Conservation (phyloP, 2,329 filamentous ascomycete genomes). For the Nemania bipapillata region DNA sequence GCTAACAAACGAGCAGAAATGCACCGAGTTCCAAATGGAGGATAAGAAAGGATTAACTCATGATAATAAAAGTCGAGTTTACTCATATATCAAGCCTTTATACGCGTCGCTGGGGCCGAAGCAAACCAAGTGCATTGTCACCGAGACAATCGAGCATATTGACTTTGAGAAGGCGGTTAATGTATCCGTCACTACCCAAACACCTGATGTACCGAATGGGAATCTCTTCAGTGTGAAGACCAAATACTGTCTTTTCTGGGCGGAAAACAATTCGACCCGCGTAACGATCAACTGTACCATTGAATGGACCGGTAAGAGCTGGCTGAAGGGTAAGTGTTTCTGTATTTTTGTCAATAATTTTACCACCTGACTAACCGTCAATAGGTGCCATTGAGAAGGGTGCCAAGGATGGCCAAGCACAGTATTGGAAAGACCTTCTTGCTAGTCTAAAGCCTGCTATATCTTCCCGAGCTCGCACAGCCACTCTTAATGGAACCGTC, state of each 20-base stretch:
- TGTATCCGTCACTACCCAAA: conserved; percentile 85
- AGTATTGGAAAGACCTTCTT: conserved; percentile 84
- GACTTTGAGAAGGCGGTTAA: conserved; percentile 89
- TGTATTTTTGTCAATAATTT: neutral
- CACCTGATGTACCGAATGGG: conserved; percentile 92
- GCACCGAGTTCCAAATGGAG: conserved; percentile 84
- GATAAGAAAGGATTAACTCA: conserved; percentile 81
- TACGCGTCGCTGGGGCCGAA: conserved; percentile 85
- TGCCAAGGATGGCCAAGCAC: conserved; percentile 85
- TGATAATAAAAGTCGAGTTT: conserved; percentile 79
- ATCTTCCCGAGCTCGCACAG: conserved; percentile 68
- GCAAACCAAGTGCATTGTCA: conserved; percentile 93
- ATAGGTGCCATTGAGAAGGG: conserved; percentile 94
- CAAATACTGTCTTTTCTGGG: conserved; percentile 94
- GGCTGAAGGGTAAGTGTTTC: conserved; percentile 81
- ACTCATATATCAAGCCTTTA: conserved; percentile 91
- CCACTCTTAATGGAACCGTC: conserved; percentile 58
- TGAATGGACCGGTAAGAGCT: conserved; percentile 98
- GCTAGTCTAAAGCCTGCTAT: conserved; percentile 78
- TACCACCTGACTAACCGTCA: conserved; percentile 47
- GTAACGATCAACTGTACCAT: conserved; percentile 88
- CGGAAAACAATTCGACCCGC: conserved; percentile 83
- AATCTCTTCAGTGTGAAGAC: conserved; percentile 93
- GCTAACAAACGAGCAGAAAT: conserved; percentile 87
- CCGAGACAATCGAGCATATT: conserved; percentile 82